A percentile compares a stretch with the other conserved stretches of the same genome.
phyloP scores from a whole-genome alignment of 176 grass and related monocot genomes.

The Zoysia pacifica region DNA sequence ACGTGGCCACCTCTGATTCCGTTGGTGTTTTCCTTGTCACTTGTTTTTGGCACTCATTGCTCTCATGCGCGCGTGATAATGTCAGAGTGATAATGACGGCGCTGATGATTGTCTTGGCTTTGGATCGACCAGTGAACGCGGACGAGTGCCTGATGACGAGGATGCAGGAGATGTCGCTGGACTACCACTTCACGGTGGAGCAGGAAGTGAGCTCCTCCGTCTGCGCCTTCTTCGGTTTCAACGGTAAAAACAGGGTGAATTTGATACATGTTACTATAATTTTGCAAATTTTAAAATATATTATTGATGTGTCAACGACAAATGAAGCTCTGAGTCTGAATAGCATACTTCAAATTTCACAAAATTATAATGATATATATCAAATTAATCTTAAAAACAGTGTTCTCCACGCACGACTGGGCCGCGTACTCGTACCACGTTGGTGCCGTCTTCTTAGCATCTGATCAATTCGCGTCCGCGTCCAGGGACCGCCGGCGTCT shows the following conservation, averaged over 20 bases:
- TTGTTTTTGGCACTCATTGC: neutral
- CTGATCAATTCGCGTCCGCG: neutral
- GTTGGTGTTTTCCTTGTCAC: neutral
- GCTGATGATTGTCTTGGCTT: constrained; percentile 9
- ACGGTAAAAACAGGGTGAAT: constrained; percentile 39
- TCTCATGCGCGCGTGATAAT: neutral
- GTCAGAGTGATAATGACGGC: neutral
- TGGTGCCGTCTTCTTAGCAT: neutral
- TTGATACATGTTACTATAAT: no score
- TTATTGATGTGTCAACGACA: no score
- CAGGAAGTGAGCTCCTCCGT: constrained; percentile 77
- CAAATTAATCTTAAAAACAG: no score
- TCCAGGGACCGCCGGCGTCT: constrained; percentile 70
- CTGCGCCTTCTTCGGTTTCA: constrained; percentile 82
- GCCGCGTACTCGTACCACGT: no score
- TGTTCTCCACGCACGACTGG: neutral
- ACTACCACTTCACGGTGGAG: constrained; percentile 91
- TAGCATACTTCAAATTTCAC: no score
- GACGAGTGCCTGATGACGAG: constrained; percentile 93
- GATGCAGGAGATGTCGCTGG: constrained; percentile 95
- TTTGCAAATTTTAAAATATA: no score
- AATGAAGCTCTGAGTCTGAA: no score
- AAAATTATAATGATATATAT: no score
- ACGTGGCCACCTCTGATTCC: no score
- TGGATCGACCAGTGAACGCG: constrained; percentile 60